phyloP scores from a whole-genome alignment of 345 rosid genomes.

The Syzygium jambos region DNA sequence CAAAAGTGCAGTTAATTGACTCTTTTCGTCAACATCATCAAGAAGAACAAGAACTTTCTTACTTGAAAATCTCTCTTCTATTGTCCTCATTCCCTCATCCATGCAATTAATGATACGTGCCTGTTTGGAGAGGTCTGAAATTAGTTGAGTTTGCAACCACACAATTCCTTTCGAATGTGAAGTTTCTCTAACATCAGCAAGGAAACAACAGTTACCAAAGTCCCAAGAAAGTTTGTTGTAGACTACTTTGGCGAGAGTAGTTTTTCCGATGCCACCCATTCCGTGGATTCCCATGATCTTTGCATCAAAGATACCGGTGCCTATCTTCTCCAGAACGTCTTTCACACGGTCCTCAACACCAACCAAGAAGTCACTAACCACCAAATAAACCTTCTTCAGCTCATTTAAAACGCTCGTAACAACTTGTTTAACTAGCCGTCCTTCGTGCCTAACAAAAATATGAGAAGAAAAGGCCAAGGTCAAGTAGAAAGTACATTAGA shows the following conservation, averaged over 20 bases:
- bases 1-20: background rate
- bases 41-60: background rate
- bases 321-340: background rate
- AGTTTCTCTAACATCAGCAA: background rate
- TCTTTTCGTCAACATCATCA: background rate
- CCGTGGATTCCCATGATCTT: background rate
- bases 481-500: background rate
- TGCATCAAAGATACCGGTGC: background rate
- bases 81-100: background rate
- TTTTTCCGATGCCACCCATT: conserved; percentile 1
- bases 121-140: background rate
- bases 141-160: background rate
- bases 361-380: background rate
- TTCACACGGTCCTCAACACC: background rate
- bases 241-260: conserved; percentile 1
- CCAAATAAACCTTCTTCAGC: background rate
- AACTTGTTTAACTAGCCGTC: background rate
- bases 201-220: background rate
- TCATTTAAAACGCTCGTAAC: background rate
- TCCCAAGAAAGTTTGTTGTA: background rate
- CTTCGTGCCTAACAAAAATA: background rate
- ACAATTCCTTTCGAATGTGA: background rate
- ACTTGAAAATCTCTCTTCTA: background rate
- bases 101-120: background rate
- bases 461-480: background rate